Conservation (phyloP, 2,329 filamentous ascomycete genomes). For the Fusarium sp. region DNA sequence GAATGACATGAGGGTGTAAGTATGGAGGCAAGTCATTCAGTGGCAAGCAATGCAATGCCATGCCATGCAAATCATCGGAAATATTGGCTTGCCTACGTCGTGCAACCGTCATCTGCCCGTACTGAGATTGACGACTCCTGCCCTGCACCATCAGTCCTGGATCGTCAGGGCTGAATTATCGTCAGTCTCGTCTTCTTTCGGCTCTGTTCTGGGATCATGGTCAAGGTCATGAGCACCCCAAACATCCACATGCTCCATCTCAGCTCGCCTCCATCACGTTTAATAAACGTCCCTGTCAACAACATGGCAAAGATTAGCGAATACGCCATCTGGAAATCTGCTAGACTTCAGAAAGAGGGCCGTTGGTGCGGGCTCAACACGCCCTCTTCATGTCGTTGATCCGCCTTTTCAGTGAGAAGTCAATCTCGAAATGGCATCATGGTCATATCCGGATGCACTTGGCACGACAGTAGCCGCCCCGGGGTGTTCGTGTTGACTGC, state of each 20-base stretch:
- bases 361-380: neutral
- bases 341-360: neutral
- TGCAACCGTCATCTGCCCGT: slow-evolving; percentile 1
- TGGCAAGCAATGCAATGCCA: neutral
- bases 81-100: neutral
- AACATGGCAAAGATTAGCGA: neutral
- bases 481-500: slow-evolving; percentile 1
- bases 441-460: slow-evolving; percentile 11
- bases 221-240: slow-evolving; percentile 5
- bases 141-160: slow-evolving; percentile 28
- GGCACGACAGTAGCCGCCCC: slow-evolving; percentile 4
- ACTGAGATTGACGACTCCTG: neutral
- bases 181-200: slow-evolving; percentile 4
- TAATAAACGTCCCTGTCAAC: neutral
- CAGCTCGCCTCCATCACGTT: slow-evolving; percentile 4
- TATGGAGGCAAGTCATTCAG: neutral
- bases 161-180: slow-evolving; percentile 32
- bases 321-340: neutral
- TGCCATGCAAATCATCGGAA: slow-evolving; percentile 6
- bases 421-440: slow-evolving; percentile 10
- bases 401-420: neutral
- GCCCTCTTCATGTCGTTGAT: neutral
- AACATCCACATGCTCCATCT: slow-evolving; percentile 10
- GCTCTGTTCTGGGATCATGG: slow-evolving; percentile 1
- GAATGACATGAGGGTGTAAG: neutral